Conservation (phyloP, 179 eudicot species). For the Spinacia oleracea region DNA sequence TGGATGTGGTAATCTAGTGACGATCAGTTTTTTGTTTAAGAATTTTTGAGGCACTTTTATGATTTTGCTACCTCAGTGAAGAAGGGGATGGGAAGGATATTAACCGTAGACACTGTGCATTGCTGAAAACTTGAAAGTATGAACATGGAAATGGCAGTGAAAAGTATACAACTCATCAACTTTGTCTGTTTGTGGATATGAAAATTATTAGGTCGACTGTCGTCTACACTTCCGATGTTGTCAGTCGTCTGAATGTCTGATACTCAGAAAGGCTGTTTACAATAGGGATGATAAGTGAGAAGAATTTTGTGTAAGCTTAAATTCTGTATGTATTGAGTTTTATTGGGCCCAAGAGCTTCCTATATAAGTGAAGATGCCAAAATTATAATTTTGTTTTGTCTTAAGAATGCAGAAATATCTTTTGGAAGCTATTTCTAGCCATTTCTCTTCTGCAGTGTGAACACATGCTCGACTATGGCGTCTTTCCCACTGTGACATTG, state of each 20-base stretch:
- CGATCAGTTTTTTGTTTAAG: neutral
- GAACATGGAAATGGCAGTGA: conserved; percentile 2
- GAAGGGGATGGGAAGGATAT: neutral
- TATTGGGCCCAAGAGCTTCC: neutral
- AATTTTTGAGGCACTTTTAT: neutral
- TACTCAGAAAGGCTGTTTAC: neutral
- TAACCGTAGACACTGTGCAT: neutral
- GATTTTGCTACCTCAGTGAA: neutral
- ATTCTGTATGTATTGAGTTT: neutral
- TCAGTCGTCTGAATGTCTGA: too few relatives aligned
- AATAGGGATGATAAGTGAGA: neutral
- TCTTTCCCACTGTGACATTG: neutral
- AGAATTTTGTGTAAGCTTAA: neutral
- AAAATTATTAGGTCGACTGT: neutral
- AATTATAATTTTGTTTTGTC: neutral
- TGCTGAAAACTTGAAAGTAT: neutral
- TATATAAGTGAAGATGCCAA: neutral
- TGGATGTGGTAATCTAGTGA: neutral
- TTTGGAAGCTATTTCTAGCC: neutral
- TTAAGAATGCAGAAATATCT: neutral
- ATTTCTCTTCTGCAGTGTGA: neutral
- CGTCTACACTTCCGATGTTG: neutral
- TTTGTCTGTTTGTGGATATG: neutral
- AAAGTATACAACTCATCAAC: neutral
- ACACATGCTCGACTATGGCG: neutral